These are phyloP conservation scores for Cucumis hystrix DNA, from an alignment of 306 rosid genomes.

Conservation along the genomic window DNA sequence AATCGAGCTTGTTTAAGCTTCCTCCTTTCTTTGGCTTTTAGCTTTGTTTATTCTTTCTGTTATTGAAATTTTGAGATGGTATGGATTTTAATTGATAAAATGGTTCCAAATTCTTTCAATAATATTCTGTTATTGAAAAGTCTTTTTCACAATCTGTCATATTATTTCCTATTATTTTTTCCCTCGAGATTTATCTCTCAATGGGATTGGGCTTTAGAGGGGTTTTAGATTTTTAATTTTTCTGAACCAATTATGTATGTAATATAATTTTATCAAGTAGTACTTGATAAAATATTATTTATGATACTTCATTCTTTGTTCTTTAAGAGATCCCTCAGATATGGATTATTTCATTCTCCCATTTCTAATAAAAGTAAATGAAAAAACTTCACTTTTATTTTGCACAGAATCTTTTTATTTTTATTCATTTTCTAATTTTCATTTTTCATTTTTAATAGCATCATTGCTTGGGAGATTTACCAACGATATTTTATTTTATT, in stretches of 20 bases:
- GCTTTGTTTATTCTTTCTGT: conserved; percentile 8
- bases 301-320: not conserved
- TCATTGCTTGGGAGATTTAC: no score
- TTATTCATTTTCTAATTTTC: no score
- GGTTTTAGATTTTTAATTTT: not conserved
- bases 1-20: not conserved
- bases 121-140: not conserved
- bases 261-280: not conserved
- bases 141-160: not conserved
- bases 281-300: conserved; percentile 3
- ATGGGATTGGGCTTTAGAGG: not conserved
- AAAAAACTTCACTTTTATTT: no score
- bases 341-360: no score
- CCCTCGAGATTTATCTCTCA: conserved; percentile 1
- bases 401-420: no score
- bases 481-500: no score
- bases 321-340: not conserved
- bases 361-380: no score
- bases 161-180: not conserved
- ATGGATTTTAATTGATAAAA: conserved; percentile 25
- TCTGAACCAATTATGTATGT: not conserved
- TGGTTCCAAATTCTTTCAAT: conserved; percentile 16
- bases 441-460: no score
- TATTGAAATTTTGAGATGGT: conserved; percentile 27
- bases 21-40: not conserved